Evolutionary conservation across 495 filamentous ascomycete genomes (phyloP).

Genomic region (Neurospora sp.): DNA sequence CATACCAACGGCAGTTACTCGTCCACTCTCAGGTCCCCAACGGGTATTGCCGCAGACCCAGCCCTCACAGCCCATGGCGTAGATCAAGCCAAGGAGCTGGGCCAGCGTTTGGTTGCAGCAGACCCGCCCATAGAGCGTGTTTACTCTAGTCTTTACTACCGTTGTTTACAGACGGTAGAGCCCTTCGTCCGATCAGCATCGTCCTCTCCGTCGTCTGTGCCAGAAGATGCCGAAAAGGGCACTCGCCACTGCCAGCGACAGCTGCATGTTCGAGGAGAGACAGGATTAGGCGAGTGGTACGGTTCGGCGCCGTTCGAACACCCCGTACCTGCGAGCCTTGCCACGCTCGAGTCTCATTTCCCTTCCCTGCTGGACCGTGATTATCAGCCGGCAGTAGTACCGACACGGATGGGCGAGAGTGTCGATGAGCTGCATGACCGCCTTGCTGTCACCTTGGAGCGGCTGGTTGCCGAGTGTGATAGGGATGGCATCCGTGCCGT

Average conservation of each 20-base stretch:
- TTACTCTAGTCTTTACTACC: slow-evolving; percentile 83
- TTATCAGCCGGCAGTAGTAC: slow-evolving; percentile 52
- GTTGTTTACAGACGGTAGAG: slow-evolving; percentile 79
- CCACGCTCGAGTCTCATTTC: slow-evolving; percentile 54
- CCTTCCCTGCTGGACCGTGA: slow-evolving; percentile 41
- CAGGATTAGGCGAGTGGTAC: slow-evolving; percentile 86
- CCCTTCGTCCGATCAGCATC: slow-evolving; percentile 53
- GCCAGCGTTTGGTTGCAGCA: slow-evolving; percentile 46
- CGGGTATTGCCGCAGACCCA: slow-evolving; percentile 78
- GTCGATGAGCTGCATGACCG: slow-evolving; percentile 72
- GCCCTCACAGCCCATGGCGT: slow-evolving; percentile 78
- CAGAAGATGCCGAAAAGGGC: neutral
- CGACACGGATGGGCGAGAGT: slow-evolving; percentile 63
- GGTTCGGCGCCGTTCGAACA: slow-evolving; percentile 73
- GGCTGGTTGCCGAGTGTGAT: slow-evolving; percentile 65
- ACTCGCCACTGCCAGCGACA: neutral
- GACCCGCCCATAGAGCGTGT: slow-evolving; percentile 62
- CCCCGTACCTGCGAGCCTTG: slow-evolving; percentile 57
- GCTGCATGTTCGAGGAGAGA: slow-evolving; percentile 52
- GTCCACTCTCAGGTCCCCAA: slow-evolving; percentile 61
- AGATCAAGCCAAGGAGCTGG: slow-evolving; percentile 72
- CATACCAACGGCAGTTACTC: slow-evolving; percentile 64
- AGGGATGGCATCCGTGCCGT: slow-evolving; percentile 51
- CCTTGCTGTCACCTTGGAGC: slow-evolving; percentile 55
- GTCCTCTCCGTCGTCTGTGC: slow-evolving; percentile 10